Conservation (phyloP, 2,329 filamentous ascomycete species). For the Alternaria arbusti region DNA sequence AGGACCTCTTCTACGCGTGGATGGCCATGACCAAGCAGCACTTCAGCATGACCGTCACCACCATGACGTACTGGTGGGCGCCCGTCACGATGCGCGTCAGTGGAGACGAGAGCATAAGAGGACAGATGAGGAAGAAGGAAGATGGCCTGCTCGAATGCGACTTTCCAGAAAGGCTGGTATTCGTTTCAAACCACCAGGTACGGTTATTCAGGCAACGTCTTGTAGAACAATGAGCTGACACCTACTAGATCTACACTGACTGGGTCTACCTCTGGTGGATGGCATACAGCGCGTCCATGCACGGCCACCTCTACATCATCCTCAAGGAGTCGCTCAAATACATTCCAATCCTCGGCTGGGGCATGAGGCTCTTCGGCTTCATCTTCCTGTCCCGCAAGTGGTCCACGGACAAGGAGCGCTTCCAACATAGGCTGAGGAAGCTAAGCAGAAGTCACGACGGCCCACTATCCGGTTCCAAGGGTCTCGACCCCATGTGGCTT, state of each 20-base stretch:
- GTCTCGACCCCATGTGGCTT: conserved; percentile 84
- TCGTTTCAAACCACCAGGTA: conserved; percentile 84
- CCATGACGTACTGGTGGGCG: conserved; percentile 85
- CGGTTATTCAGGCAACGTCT: background rate
- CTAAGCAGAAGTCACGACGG: conserved; percentile 61
- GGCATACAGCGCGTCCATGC: conserved; percentile 78
- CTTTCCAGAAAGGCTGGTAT: conserved; percentile 80
- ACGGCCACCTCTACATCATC: conserved; percentile 88
- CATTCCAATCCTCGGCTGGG: conserved; percentile 79
- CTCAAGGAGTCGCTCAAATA: conserved; percentile 85
- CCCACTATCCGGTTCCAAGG: conserved; percentile 51
- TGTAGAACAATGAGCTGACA: conserved; percentile 14
- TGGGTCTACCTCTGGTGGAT: conserved; percentile 97
- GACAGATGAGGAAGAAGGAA: conserved; percentile 70
- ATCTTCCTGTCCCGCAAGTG: conserved; percentile 94
- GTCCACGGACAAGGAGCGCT: conserved; percentile 75
- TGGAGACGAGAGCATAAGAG: conserved; percentile 78
- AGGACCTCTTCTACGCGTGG: conserved; percentile 79
- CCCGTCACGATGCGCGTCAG: conserved; percentile 81
- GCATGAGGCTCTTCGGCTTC: conserved; percentile 87
- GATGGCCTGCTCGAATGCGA: conserved; percentile 76
- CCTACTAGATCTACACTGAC: conserved; percentile 76
- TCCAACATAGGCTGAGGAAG: conserved; percentile 76
- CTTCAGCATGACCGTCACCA: conserved; percentile 77
- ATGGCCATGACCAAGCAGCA: conserved; percentile 87